phyloP scores from a whole-genome alignment of 2,329 filamentous ascomycete genomes.

The Dissoconium aciculare region DNA sequence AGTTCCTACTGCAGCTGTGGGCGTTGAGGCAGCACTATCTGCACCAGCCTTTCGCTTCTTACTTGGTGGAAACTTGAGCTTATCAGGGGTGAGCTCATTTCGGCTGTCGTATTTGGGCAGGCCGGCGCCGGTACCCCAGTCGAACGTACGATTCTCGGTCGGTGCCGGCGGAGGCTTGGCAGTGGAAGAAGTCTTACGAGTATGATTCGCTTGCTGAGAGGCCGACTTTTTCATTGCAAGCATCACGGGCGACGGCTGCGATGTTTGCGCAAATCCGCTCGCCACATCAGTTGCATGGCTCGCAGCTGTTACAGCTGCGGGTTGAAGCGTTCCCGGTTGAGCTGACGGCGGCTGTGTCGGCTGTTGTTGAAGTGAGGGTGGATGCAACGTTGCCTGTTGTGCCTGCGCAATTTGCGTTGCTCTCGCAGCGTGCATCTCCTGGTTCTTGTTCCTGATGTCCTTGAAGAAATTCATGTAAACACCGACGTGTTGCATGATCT shows the following conservation, averaged over 20 bases:
- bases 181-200: constrained; percentile 14
- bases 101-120: constrained; percentile 40
- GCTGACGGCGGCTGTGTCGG: constrained; percentile 3
- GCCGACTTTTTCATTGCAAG: constrained; percentile 9
- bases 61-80: constrained; percentile 42
- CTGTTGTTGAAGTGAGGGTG: constrained; percentile 4
- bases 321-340: not conserved
- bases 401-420: constrained; percentile 5
- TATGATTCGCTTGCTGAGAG: constrained; percentile 13
- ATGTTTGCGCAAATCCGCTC: constrained; percentile 4
- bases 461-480: constrained; percentile 18
- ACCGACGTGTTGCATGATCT: constrained; percentile 13
- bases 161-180: constrained; percentile 20
- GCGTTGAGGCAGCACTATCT: constrained; percentile 28
- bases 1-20: constrained; percentile 19
- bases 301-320: not conserved
- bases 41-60: constrained; percentile 40
- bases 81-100: constrained; percentile 39
- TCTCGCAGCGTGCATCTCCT: no score
- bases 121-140: constrained; percentile 30
- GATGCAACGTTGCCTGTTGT: constrained; percentile 7
- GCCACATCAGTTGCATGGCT: no score
- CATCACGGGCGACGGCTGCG: not conserved
- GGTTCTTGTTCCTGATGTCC: constrained; percentile 12
- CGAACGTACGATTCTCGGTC: constrained; percentile 22